Base-by-base conservation (phyloP, 1,139 yeast species). In the Scheffersomyces titani region DNA sequence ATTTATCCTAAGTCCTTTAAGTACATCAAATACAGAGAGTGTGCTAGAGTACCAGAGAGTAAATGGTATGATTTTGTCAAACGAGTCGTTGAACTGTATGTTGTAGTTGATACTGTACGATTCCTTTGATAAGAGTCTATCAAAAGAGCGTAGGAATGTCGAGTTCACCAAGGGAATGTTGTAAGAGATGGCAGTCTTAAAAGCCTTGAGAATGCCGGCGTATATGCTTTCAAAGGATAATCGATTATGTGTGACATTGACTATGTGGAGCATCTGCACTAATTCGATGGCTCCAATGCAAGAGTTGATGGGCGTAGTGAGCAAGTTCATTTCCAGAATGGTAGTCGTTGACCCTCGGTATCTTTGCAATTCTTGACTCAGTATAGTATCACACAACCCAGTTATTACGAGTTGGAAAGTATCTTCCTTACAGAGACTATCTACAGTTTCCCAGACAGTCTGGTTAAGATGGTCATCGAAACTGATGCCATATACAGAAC, bases 201-300 rank as follows among this genome's bases (percentile, higher is more conserved):
- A 60, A 0, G 78, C 66, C n/a, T 63, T 61, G 7, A 78, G 59
- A n/a, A 80, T 60, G 16, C 62, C 59, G 2, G 64, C 54, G 45
- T 66, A 65, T 5, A 65, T 63, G 20, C 67, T 65, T 51, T 71
- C 75, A 36, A 67, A 54, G 6, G 63, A 60, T 13, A 60, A 47
- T 9, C 56, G 57, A 13, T 61, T 58, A 22, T 64, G 63, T 1
- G 62, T 49, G 5, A 70, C 61, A 46, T 64, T 60, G 3, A 61
- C 53, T 3, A 70, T 53, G 19, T 68, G 67, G 13, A 74, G 57
- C 52, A 58, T 60, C 55, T 70, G 68, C 16, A 74, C 57, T 6
- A 74, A 54, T 53, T 69, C 70, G n/a, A 74, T 78, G 0, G 89
- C 83, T 1, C 90, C 90, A 21, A 81, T 65, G 57, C 84, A 75